Evolutionary conservation across 1,139 yeast species (phyloP).

Genomic region (Entelexis sorbosivorans): DNA sequence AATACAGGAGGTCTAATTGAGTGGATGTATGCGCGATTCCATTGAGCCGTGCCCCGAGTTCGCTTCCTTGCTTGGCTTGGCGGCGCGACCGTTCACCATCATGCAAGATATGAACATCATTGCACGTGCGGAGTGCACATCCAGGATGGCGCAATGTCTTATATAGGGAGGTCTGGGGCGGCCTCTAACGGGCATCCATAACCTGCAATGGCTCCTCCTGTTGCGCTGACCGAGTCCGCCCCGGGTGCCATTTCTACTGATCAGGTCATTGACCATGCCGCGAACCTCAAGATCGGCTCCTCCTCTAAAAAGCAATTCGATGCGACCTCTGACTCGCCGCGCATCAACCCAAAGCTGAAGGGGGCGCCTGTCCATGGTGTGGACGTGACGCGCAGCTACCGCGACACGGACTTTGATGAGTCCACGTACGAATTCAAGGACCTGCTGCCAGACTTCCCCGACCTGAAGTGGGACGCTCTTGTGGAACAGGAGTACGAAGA

Average conservation of each 20-base stretch:
- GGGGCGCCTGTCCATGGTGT: slow-evolving; percentile 7
- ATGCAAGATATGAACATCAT: slow-evolving; percentile 2
- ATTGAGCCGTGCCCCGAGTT: background rate
- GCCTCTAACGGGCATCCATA: background rate
- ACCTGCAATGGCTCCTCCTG: slow-evolving; percentile 12
- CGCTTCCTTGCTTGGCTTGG: background rate
- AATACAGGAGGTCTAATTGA: too few species aligned
- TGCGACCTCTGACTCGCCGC: background rate
- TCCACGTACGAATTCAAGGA: slow-evolving; percentile 25
- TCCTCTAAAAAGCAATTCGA: background rate
- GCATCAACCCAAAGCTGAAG: slow-evolving; percentile 8
- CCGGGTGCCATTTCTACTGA: background rate
- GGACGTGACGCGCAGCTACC: slow-evolving; percentile 2
- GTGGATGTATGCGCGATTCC: background rate
- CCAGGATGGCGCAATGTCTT: background rate
- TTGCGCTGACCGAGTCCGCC: background rate
- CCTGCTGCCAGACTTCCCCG: slow-evolving; percentile 30
- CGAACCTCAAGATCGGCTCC: background rate
- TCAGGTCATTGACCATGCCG: slow-evolving; percentile 5
- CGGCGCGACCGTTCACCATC: background rate
- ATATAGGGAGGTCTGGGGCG: background rate
- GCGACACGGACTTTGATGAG: slow-evolving; percentile 8
- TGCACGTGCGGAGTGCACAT: background rate
- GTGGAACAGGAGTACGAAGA: slow-evolving; percentile 17
- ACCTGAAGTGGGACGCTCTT: slow-evolving; percentile 24